Conservation (phyloP, 2,329 filamentous ascomycete species). For the Aspergillus pseudonomiae region DNA sequence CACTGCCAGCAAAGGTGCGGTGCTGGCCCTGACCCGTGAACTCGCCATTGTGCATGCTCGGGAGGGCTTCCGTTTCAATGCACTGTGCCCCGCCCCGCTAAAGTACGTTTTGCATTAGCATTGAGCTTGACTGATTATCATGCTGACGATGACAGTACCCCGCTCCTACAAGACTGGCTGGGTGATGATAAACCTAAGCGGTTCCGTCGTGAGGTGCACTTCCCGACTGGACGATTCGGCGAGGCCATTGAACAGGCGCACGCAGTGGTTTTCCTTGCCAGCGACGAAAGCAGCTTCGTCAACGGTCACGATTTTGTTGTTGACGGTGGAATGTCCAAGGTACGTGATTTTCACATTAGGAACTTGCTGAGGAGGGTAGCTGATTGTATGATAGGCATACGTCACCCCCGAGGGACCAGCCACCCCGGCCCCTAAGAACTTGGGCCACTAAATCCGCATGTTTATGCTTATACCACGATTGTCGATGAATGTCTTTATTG, state of each 20-base stretch:
- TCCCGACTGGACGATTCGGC: slow-evolving; percentile 84
- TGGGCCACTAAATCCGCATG: slow-evolving; percentile 27
- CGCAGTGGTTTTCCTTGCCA: slow-evolving; percentile 83
- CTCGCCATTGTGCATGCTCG: slow-evolving; percentile 89
- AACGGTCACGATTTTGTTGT: slow-evolving; percentile 92
- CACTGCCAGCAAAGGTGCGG: slow-evolving; percentile 91
- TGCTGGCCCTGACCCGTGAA: slow-evolving; percentile 86
- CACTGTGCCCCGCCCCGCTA: slow-evolving; percentile 83
- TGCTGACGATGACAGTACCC: slow-evolving; percentile 59
- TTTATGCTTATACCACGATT: not conserved
- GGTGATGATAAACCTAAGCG: slow-evolving; percentile 84
- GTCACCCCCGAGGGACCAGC: slow-evolving; percentile 65
- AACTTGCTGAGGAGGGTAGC: not conserved
- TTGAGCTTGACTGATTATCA: not conserved
- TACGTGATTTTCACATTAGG: not conserved
- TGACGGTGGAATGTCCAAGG: slow-evolving; percentile 88
- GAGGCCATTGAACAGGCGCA: slow-evolving; percentile 92
- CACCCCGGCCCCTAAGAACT: slow-evolving; percentile 56
- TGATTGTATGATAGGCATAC: slow-evolving; percentile 59
- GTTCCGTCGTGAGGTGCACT: slow-evolving; percentile 81
- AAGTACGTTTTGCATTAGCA: slow-evolving; percentile 56
- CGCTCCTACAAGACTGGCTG: slow-evolving; percentile 88
- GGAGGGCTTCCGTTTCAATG: slow-evolving; percentile 89
- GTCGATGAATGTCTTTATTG: not conserved
- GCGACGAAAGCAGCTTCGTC: slow-evolving; percentile 86